Evolutionary conservation across 1,139 yeast genomes (phyloP), one percentile per base, ranked within the genome.

Genomic region (Nadsonia commutata): DNA sequence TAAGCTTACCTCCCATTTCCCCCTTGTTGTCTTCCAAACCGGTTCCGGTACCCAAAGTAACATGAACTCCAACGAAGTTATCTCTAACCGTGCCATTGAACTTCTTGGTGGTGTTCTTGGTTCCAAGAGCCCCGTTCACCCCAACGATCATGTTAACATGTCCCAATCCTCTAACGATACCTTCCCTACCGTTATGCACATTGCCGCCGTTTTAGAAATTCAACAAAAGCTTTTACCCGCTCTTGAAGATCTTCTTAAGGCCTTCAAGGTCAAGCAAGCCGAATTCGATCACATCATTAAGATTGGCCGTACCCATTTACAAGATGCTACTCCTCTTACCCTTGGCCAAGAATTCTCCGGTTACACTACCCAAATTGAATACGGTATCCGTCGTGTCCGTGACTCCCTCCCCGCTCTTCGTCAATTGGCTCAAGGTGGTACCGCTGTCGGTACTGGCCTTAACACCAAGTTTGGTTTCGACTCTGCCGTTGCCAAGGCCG

Each of bases 21-120:
- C 98, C 48, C 74, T 90, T 63, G 98, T 90, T 49, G 96, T 90
- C 41, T 90, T 84, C 79, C 98, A 90, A 71, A 90, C 98, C 48
- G 98, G 98, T 47, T 84, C 95, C 18, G 98, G 98, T 63, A 90
- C 98, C 49, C 98, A 90, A 68, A 80, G 94, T 52, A 90, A 90
- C 72, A 90, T 90, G 98, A 88, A 90, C 65, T 95, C 97, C 59
- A 90, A 90, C 64, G 98, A 90, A 69, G 98, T 90, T 53, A 90
- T 90, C 58, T 85, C 96, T 45, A 93, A 90, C 74, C 77, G 98
- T 58, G 98, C 98, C 53, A 90, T 90, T 66, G 97, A 90, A 68
- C 61, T 90, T 46, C 72, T 90, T 53, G 97, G 96, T 49, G 98
- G 98, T 50, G 72, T 71, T 59, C 67, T 80, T 61, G 98, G 98